phyloP scores from a whole-genome alignment of 805 yeast genomes.

The Pichia californica region DNA sequence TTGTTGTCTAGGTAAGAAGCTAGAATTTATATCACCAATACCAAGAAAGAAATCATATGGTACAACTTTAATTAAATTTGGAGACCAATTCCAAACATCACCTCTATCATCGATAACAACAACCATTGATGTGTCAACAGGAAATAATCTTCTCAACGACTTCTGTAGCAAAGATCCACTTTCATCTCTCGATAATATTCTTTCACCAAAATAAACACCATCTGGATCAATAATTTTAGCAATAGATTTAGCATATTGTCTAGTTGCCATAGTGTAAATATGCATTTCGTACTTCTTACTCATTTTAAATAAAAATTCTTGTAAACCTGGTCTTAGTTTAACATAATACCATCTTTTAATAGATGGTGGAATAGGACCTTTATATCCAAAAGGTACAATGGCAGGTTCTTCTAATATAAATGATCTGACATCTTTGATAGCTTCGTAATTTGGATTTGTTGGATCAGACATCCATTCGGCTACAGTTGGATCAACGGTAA shows the following conservation, averaged over 20 bases:
- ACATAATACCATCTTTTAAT: conserved; percentile 84
- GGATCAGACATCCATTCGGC: conserved; percentile 94
- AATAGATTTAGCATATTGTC: conserved; percentile 84
- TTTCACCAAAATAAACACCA: conserved; percentile 80
- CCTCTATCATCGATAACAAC: conserved; percentile 96
- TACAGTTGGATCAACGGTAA: conserved; percentile 95
- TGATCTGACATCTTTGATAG: conserved; percentile 72
- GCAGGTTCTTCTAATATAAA: conserved; percentile 77
- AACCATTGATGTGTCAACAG: conserved; percentile 95
- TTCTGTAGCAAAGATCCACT: conserved; percentile 90
- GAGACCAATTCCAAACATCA: conserved; percentile 98
- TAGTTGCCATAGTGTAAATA: conserved; percentile 96
- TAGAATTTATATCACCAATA: conserved; percentile 93
- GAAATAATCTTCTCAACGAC: conserved; percentile 80
- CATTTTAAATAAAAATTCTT: conserved; percentile 61
- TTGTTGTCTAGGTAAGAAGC: conserved; percentile 79
- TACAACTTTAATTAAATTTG: conserved; percentile 81
- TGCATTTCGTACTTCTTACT: conserved; percentile 77
- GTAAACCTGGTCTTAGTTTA: conserved; percentile 82
- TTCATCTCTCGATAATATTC: conserved; percentile 89
- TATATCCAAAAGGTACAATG: conserved; percentile 48
- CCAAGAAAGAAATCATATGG: conserved; percentile 97
- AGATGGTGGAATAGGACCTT: conserved; percentile 54
- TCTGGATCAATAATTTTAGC: conserved; percentile 89
- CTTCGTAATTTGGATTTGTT: conserved; percentile 74